phyloP scores from a whole-genome alignment of 176 grass and related monocot species.

The Musa acuminata region DNA sequence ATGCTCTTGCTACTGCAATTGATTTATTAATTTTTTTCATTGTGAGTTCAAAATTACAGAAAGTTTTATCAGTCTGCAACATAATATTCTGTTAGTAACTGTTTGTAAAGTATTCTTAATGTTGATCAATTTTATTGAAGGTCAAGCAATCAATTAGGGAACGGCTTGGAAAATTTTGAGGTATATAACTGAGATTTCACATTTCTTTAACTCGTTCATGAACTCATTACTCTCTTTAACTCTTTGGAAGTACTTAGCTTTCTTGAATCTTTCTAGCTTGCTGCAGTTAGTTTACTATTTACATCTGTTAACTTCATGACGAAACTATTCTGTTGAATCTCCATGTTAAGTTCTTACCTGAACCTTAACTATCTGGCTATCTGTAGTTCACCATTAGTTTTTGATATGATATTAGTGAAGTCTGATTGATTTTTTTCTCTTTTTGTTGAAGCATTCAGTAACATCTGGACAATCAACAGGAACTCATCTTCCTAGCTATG shows the following conservation, averaged over 20 bases:
- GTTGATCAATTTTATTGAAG: slow-evolving; percentile 11
- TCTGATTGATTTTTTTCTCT: neutral
- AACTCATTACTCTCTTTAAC: neutral
- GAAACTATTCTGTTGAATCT: no score
- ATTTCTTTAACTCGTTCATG: neutral
- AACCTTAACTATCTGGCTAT: no score
- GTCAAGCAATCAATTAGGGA: neutral
- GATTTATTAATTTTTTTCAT: neutral
- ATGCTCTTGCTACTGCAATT: neutral
- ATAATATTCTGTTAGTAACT: neutral
- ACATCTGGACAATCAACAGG: slow-evolving; percentile 34
- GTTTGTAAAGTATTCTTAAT: neutral
- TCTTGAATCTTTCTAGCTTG: no score
- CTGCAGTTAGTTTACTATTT: no score
- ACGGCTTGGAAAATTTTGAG: slow-evolving; percentile 2
- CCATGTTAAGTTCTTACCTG: no score
- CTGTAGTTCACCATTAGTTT: no score
- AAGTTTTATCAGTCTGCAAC: no score
- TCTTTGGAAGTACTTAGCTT: neutral
- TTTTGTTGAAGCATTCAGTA: slow-evolving; percentile 36
- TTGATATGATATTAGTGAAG: neutral
- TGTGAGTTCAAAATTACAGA: no score
- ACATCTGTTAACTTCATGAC: no score
- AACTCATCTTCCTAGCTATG: slow-evolving; percentile 39
- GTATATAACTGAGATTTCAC: neutral